Percentiles rank a stretch among this genome's conserved stretches.
Evolutionary conservation across 345 rosid genomes (phyloP).

Genomic region (Salix arbutifolia): DNA sequence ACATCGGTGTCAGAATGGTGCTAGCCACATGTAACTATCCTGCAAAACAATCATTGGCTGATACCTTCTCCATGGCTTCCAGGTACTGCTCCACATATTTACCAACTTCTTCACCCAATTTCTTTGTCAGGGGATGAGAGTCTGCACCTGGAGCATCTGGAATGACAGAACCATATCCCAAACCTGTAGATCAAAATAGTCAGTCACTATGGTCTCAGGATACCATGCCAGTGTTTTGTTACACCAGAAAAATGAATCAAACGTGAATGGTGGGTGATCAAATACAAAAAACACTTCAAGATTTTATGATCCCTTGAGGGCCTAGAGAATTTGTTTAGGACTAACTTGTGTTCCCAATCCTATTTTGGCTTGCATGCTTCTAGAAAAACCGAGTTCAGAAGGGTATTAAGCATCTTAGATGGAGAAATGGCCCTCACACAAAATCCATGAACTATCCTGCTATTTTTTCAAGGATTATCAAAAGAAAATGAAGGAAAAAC

Average conservation of each 20-base stretch:
- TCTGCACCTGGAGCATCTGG: slow-evolving; percentile 82
- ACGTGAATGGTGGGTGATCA: not conserved
- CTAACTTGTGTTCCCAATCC: not conserved
- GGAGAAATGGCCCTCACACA: not conserved
- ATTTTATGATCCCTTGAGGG: not conserved
- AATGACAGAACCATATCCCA: slow-evolving; percentile 76
- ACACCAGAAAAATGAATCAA: not conserved
- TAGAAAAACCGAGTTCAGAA: not conserved
- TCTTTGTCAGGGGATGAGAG: slow-evolving; percentile 54
- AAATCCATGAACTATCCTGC: not conserved
- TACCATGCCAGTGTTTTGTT: not conserved
- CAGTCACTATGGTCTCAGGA: not conserved
- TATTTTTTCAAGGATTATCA: not conserved
- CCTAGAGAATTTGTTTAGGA: not conserved
- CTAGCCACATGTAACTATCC: not conserved
- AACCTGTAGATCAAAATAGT: slow-evolving; percentile 33
- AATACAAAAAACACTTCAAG: not conserved
- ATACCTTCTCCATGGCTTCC: slow-evolving; percentile 92
- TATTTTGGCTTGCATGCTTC: not conserved
- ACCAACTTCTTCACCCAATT: slow-evolving; percentile 61
- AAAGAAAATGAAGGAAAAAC: not conserved
- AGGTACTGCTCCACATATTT: slow-evolving; percentile 55
- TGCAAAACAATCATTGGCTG: slow-evolving; percentile 1
- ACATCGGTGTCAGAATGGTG: not conserved
- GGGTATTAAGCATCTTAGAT: not conserved